Base-by-base conservation (phyloP, 2,329 filamentous ascomycete species). In the Purpureocillium takamizusanense region DNA sequence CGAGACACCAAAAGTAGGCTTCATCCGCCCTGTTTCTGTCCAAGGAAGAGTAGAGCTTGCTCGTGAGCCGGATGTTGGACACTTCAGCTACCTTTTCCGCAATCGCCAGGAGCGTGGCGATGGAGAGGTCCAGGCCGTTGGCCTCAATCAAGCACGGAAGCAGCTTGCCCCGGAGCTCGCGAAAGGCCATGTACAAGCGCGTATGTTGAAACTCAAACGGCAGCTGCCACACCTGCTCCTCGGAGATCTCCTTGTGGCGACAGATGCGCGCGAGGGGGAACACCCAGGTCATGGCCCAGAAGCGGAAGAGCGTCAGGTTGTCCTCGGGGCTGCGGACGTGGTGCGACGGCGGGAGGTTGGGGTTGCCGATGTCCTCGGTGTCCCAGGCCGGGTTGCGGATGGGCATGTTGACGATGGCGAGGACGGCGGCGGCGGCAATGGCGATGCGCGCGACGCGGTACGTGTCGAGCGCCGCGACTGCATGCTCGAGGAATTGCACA, bases 221-320 rank as follows among this genome's bases (percentile, higher is more conserved):
- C 0, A 95, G 63, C 30, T 73, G 66, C 88, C 88, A 95, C 2
- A 95, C 83, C 53, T 95, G 86, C 29, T 81, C 74, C 30, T 88
- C 80, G 28, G 87, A 65, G 8, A 95, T 65, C 48, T 87, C 81
- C 31, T 78, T 69, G 23, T 67, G 64, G 31, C 68, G 73, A 2
- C 82, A 86, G 17, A 78, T 59, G 2, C 66, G 63, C 11, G 94
- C 86, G 7, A 94, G 61, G 0, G 87, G 82, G 1, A 68, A 66
- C 62, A 94, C 81, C 88, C 88, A 95, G 0, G 77, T 84, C 21
- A 94, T 82, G 6, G 77, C 81, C 75, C 90, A 83, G 61, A 86
- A 95, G 48, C 89, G 83, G 74, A 86, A 88, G 1, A 89, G 66
- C 1, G 73, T 83, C 17, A 94, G 57, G 45, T 83, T 78, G 49